These are phyloP conservation scores for Saccharomycopsis oosterbeekiorum DNA, from an alignment of 805 yeast genomes.

Conservation along the genomic window DNA sequence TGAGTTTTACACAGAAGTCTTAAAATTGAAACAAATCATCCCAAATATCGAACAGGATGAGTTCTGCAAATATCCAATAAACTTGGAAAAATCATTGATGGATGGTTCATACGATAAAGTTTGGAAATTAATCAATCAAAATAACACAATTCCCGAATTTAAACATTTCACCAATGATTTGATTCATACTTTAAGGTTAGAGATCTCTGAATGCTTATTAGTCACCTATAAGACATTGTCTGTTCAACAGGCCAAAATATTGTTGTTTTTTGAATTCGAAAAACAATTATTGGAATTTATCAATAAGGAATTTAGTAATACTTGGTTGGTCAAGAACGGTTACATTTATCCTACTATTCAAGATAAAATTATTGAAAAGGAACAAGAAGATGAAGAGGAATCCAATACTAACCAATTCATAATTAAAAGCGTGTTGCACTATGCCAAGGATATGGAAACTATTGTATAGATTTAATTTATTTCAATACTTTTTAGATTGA, in stretches of 20 bases:
- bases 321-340: slow-evolving; percentile 51
- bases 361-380: slow-evolving; percentile 5
- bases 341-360: slow-evolving; percentile 33
- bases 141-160: slow-evolving; percentile 54
- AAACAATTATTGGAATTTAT: slow-evolving; percentile 46
- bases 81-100: slow-evolving; percentile 86
- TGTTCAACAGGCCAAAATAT: slow-evolving; percentile 67
- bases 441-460: slow-evolving; percentile 87
- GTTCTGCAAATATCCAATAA: slow-evolving; percentile 73
- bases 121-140: slow-evolving; percentile 61
- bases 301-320: slow-evolving; percentile 30
- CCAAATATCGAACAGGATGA: slow-evolving; percentile 55
- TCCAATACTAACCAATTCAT: slow-evolving; percentile 34
- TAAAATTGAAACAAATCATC: slow-evolving; percentile 22
- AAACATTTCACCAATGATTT: slow-evolving; percentile 66
- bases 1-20: slow-evolving; percentile 77
- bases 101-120: slow-evolving; percentile 95
- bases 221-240: slow-evolving; percentile 70
- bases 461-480: slow-evolving; percentile 41
- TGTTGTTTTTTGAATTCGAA: slow-evolving; percentile 60
- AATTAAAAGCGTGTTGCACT: slow-evolving; percentile 66
- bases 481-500: not conserved
- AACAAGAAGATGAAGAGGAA: slow-evolving; percentile 11
- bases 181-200: slow-evolving; percentile 70
- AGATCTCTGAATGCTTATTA: slow-evolving; percentile 78